A percentile compares a stretch with the other conserved stretches of the same genome.
Evolutionary conservation across 345 rosid species (phyloP).

Genomic region (Balakata baccata): DNA sequence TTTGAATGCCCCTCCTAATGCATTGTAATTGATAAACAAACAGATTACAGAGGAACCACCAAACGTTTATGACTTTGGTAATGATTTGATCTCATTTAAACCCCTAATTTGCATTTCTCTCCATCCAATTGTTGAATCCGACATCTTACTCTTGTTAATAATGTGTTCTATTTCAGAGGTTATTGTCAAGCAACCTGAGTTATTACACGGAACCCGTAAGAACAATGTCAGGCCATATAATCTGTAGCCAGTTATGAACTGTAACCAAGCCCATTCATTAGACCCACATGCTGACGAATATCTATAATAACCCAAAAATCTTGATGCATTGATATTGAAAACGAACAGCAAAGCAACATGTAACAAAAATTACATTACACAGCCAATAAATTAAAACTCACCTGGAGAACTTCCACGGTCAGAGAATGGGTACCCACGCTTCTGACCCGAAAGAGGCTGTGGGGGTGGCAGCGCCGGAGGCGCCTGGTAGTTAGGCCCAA

Average conservation of each 20-base stretch:
- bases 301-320: background rate
- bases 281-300: background rate
- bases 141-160: background rate
- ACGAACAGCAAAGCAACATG: background rate
- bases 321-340: background rate
- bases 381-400: slow-evolving; percentile 8
- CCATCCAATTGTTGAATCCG: background rate
- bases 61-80: no score
- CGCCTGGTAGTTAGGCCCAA: slow-evolving; percentile 30
- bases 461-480: slow-evolving; percentile 29
- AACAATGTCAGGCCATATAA: background rate
- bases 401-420: slow-evolving; percentile 54
- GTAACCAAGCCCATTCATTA: background rate
- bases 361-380: background rate
- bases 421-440: slow-evolving; percentile 47
- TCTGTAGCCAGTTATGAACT: background rate
- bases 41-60: no score
- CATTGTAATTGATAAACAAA: no score
- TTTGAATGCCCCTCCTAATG: background rate
- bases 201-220: background rate
- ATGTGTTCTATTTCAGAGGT: background rate
- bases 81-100: background rate
- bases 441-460: slow-evolving; percentile 53
- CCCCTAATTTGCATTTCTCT: background rate
- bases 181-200: background rate